These are phyloP conservation scores for Pisolithus orientalis DNA, from an alignment of 768 basidiomycete genomes.

Conservation along the genomic window DNA sequence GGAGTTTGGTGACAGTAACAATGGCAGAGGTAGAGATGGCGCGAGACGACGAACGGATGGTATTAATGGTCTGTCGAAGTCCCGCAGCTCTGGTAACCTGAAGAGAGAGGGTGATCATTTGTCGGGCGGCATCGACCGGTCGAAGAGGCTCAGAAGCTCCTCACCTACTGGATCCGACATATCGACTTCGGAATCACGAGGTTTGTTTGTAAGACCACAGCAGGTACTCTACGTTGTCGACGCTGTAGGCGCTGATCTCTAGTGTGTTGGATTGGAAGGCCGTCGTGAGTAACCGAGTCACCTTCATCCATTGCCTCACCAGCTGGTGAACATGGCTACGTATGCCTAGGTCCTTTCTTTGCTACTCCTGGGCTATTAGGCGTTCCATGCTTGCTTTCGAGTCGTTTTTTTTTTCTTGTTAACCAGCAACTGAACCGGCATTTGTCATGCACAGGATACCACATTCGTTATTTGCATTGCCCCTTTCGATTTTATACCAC, in stretches of 20 bases:
- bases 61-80: slow-evolving; percentile 36
- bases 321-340: background rate
- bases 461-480: slow-evolving; percentile 12
- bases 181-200: slow-evolving; percentile 57
- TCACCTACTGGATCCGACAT: slow-evolving; percentile 60
- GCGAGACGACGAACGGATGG: slow-evolving; percentile 32
- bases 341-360: slow-evolving; percentile 2
- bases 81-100: slow-evolving; percentile 21
- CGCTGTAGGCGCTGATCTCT: slow-evolving; percentile 65
- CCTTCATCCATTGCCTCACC: background rate
- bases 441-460: slow-evolving; percentile 10
- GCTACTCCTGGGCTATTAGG: slow-evolving; percentile 2
- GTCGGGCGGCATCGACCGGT: slow-evolving; percentile 29
- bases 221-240: slow-evolving; percentile 86
- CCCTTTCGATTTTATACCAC: background rate
- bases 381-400: background rate
- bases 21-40: slow-evolving; percentile 18
- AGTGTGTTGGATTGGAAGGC: slow-evolving; percentile 11
- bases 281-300: background rate
- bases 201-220: slow-evolving; percentile 78
- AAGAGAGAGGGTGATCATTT: slow-evolving; percentile 59
- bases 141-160: slow-evolving; percentile 59
- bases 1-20: slow-evolving; percentile 49
- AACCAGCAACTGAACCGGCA: background rate
- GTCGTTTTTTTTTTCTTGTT: background rate